Conservation (phyloP, 495 filamentous ascomycete genomes). For the Pyronema omphalodes region DNA sequence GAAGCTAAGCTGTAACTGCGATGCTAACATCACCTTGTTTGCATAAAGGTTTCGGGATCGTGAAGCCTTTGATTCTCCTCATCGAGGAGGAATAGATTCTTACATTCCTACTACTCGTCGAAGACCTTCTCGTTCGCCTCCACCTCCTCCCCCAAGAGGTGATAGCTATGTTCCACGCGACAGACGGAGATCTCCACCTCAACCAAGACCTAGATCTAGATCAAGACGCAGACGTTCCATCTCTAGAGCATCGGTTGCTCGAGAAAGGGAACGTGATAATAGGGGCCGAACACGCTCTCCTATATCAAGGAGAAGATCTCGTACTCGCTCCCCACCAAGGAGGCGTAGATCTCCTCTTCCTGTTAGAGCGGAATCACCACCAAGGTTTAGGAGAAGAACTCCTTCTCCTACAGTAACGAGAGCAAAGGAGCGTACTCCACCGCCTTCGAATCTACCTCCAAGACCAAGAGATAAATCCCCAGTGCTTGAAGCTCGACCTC, state of each 20-base stretch:
- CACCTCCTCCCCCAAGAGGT: conserved; percentile 17
- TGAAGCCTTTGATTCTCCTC: conserved; percentile 9
- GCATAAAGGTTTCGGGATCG: neutral
- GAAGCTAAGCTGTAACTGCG: neutral
- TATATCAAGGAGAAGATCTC: conserved; percentile 12
- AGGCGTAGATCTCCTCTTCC: conserved; percentile 10
- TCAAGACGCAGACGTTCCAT: conserved; percentile 15
- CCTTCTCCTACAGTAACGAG: neutral
- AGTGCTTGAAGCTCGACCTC: neutral
- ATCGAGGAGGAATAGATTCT: conserved; percentile 19
- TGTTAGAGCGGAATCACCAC: conserved; percentile 16
- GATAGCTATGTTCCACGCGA: conserved; percentile 22
- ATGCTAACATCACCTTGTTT: neutral
- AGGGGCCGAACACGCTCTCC: conserved; percentile 17
- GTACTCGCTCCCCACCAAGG: conserved; percentile 18
- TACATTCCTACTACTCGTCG: conserved; percentile 19
- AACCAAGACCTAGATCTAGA: conserved; percentile 10
- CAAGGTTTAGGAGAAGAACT: conserved; percentile 7
- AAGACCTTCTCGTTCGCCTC: conserved; percentile 13
- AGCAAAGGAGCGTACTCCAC: conserved; percentile 8
- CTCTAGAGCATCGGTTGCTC: conserved; percentile 11
- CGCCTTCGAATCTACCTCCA: conserved; percentile 3
- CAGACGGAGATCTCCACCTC: conserved; percentile 18
- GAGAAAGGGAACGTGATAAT: conserved; percentile 14
- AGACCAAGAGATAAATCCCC: neutral